These are phyloP conservation scores for Colletotrichum orbiculare DNA, from an alignment of 2,329 filamentous ascomycete species.

Conservation along the genomic window DNA sequence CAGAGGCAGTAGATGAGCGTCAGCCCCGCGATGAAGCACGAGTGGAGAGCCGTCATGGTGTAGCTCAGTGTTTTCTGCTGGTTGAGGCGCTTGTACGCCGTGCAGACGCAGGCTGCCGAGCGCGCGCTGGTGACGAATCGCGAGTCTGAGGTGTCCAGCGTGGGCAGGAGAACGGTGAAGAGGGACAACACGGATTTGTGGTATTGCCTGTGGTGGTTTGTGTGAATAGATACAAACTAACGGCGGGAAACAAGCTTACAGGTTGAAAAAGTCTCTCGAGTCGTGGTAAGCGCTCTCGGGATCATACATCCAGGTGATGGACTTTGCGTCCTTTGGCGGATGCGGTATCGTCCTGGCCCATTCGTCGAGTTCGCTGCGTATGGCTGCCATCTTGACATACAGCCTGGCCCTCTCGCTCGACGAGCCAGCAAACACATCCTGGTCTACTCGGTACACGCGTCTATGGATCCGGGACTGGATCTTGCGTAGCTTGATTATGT, in stretches of 20 bases:
- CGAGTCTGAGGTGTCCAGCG: constrained; percentile 38
- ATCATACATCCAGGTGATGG: constrained; percentile 44
- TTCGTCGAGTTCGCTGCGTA: constrained; percentile 39
- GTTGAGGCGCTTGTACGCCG: constrained; percentile 45
- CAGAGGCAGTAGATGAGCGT: constrained; percentile 45
- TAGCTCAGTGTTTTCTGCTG: constrained; percentile 44
- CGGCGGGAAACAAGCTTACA: constrained; percentile 24
- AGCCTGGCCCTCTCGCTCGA: constrained; percentile 27
- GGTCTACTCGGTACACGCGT: constrained; percentile 40
- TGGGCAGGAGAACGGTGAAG: constrained; percentile 41
- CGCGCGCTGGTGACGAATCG: constrained; percentile 39
- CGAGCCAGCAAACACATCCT: constrained; percentile 32
- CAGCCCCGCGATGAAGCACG: constrained; percentile 44
- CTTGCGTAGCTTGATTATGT: constrained; percentile 41
- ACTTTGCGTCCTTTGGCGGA: constrained; percentile 39
- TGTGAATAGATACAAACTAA: too few relatives aligned
- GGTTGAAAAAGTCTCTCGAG: constrained; percentile 41
- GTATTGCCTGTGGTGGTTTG: constrained; percentile 36
- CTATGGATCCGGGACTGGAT: constrained; percentile 40
- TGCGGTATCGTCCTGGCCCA: constrained; percentile 39
- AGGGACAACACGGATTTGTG: constrained; percentile 42
- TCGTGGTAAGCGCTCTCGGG: constrained; percentile 42
- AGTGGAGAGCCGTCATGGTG: constrained; percentile 45
- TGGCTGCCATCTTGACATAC: constrained; percentile 38
- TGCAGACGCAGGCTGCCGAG: constrained; percentile 42